Evolutionary conservation across 73 alveolate genomes (phyloP), one percentile per base, ranked within the genome.

Genomic region (Urostyla sp.): DNA sequence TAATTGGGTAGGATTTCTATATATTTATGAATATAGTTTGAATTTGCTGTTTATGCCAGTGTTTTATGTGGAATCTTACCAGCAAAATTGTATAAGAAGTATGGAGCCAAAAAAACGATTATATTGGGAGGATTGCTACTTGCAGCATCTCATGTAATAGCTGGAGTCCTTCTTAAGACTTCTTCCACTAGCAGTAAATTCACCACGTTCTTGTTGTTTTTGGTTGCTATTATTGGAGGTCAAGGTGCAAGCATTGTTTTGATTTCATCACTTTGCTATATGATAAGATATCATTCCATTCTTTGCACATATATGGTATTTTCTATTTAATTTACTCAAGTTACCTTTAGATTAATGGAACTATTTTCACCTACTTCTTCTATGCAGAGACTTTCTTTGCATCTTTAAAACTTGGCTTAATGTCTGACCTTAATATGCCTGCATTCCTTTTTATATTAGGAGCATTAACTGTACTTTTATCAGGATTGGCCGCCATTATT

Each of bases 171-270:
- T 2, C 20, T 63, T 35, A 3, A 43, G 7, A 3, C 23, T 38
- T 16, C 50, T 23, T 21, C 37, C 61, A 63, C 11, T 18, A n/a
- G n/a, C n/a, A n/a, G n/a, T n/a, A n/a, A n/a, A n/a, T 45, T 10
- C 2, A 60, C 79, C 21, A 63, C 79, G 6, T 44, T 23, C 7
- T 31, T 63, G 7, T 16, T 63, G 3, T 63, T 63, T 60, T 4
- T 40, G 34, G 27, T 63, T 38, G 79, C 55, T 40, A 37, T 63
- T 15, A 28, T 63, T 36, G 79, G 79, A 2, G 79, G 79, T 4
- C 45, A 63, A 63, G 79, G 79, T 10, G 79, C 79, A 13, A 43
- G 79, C 60, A 63, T 63, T 16, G 30, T 63, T 1, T 63, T 63
- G 50, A 20, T 63, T 8, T 4, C 79, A 7, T 18, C 79, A 8